Evolutionary conservation across 305 asterid genomes (phyloP), one percentile per base, ranked within the genome.

Genomic region (Salvia sclarea): DNA sequence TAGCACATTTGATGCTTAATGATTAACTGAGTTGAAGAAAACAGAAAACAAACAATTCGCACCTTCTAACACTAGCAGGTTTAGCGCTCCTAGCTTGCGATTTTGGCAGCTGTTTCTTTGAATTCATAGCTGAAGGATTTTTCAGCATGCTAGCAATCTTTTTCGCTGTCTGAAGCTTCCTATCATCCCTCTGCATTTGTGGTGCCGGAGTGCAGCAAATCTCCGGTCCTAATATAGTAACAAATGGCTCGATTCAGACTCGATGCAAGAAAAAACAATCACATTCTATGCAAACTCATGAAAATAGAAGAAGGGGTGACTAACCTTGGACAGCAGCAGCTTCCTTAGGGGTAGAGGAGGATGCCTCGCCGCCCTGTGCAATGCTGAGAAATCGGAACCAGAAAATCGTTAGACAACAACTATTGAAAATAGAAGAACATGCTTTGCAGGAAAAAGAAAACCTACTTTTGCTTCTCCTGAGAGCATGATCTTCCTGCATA

Each of bases 141-240:
- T 68, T 78, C 9, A 89, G 72, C 68, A 79, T 61, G 76, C 86
- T 84, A n/a, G 95, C 91, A 28, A 84, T 81, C 76, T 83, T 86
- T 70, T 76, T 83, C 28, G 92, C 89, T 22, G 95, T 79, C 71
- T 79, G 91, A 57, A 28, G 74, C 83, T 70, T 87, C 75, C 77
- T 81, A 57, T 74, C 70, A 3, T 69, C 82, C 14, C 57, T 79
- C 37, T 55, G 80, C 70, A 45, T 78, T 57, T 54, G 72, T 16
- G 91, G 88, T 61, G 81, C 86, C 33, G 98, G 97, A 12, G 96
- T 90, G 78, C 91, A 81, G 79, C 86, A 81, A 73, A 79, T 73
- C 48, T 78, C 96, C 40, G 78, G 54, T 28, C 74, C 82, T 64
- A 66, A 72, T 21, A 48, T 31, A 9, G 43, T 31, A 9, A 8